Evolutionary conservation across 179 eudicot genomes (phyloP).

Genomic region (Silene vulgaris): DNA sequence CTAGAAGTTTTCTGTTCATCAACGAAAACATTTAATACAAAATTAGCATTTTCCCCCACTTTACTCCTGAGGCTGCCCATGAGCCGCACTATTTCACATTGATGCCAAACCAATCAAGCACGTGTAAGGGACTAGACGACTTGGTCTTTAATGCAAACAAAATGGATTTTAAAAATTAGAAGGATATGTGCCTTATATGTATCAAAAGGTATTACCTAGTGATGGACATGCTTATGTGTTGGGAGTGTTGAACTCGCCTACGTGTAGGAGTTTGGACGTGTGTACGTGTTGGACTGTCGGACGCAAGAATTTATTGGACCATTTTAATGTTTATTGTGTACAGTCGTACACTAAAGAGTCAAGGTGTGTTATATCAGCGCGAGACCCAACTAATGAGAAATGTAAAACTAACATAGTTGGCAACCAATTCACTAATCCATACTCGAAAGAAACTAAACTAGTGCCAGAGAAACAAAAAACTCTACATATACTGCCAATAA

Average conservation of each 20-base stretch:
- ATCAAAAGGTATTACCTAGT: conserved; percentile 18
- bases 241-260: too few relatives aligned
- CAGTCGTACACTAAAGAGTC: too few relatives aligned
- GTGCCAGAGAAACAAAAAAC: conserved; percentile 23
- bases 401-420: conserved; percentile 24
- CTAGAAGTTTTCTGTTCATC: neutral
- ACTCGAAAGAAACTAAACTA: conserved; percentile 34
- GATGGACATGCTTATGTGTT: too few relatives aligned
- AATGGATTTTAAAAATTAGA: neutral
- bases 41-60: neutral
- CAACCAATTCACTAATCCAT: conserved; percentile 21
- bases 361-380: too few relatives aligned
- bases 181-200: neutral
- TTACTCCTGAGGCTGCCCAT: neutral
- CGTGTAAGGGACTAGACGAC: neutral
- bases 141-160: neutral
- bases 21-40: neutral
- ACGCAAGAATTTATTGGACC: too few relatives aligned
- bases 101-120: neutral
- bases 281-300: too few relatives aligned
- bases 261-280: too few relatives aligned
- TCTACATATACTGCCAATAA: neutral
- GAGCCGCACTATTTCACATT: neutral
- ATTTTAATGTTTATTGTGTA: too few relatives aligned
- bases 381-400: too few relatives aligned